A percentile compares a stretch with the other conserved stretches of the same genome.
Evolutionary conservation across 2,329 filamentous ascomycete genomes (phyloP).

Genomic region (Aspergillus transmontanensis): DNA sequence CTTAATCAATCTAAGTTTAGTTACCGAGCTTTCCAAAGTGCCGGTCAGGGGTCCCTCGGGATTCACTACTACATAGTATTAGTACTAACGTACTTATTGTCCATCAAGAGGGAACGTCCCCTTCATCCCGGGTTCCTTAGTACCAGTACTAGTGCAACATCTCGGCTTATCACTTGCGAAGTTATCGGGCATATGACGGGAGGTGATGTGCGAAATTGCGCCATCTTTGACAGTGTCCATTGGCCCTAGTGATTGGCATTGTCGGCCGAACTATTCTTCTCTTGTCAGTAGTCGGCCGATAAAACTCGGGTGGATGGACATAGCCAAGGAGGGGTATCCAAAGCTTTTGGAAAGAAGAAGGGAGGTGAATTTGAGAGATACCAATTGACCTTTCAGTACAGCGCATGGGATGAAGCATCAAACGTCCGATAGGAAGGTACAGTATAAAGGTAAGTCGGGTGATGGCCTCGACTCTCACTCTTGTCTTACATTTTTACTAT

Average conservation of each 20-base stretch:
- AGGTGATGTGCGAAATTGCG: slow-evolving; percentile 32
- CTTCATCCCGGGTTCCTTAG: too few species aligned
- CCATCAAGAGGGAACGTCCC: slow-evolving; percentile 4
- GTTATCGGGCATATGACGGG: slow-evolving; percentile 7
- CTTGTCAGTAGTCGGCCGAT: slow-evolving; percentile 27
- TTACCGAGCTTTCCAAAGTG: background rate
- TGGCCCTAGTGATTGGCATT: slow-evolving; percentile 25
- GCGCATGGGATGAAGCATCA: background rate
- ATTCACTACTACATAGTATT: background rate
- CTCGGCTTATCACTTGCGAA: background rate
- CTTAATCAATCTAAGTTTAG: background rate
- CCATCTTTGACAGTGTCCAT: slow-evolving; percentile 32
- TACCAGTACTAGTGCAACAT: background rate
- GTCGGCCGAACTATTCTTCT: slow-evolving; percentile 27
- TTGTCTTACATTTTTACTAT: background rate
- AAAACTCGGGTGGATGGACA: slow-evolving; percentile 13
- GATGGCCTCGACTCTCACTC: background rate
- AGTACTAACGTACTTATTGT: background rate
- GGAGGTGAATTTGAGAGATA: background rate
- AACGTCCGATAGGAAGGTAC: background rate
- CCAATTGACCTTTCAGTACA: background rate
- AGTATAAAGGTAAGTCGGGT: background rate
- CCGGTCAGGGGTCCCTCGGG: background rate
- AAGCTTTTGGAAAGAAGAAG: background rate
- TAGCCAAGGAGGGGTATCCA: background rate